Conservation (phyloP, 2,329 filamentous ascomycete species). For the Microcyclospora pomicola region DNA sequence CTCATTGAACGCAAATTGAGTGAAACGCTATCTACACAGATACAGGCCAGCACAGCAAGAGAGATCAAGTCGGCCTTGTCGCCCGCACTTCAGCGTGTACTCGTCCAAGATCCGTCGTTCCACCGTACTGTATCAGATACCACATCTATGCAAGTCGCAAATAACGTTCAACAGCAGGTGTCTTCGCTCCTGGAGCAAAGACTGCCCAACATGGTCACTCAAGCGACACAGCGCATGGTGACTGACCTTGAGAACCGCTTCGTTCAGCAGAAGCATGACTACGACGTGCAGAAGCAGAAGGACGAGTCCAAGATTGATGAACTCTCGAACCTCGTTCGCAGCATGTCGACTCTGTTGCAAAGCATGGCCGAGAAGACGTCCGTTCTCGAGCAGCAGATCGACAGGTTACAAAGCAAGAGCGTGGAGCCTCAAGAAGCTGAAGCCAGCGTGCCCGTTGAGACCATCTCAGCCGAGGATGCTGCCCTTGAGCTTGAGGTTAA, state of each 20-base stretch:
- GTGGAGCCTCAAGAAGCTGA: slow-evolving; percentile 24
- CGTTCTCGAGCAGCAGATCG: slow-evolving; percentile 48
- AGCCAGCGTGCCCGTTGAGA: slow-evolving; percentile 1
- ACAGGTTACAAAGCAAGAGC: too few relatives aligned
- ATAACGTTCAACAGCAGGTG: slow-evolving; percentile 58
- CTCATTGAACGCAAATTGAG: slow-evolving; percentile 60
- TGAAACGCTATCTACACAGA: slow-evolving; percentile 50
- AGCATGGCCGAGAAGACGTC: slow-evolving; percentile 55
- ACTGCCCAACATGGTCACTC: slow-evolving; percentile 17
- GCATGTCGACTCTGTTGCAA: slow-evolving; percentile 54
- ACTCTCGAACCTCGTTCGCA: slow-evolving; percentile 52
- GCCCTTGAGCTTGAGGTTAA: slow-evolving; percentile 42
- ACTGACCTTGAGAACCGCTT: slow-evolving; percentile 53
- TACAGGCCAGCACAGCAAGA: slow-evolving; percentile 53
- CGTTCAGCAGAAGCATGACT: slow-evolving; percentile 36
- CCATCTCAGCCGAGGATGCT: slow-evolving; percentile 13
- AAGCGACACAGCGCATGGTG: slow-evolving; percentile 52
- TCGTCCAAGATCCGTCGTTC: slow-evolving; percentile 57
- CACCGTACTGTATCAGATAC: slow-evolving; percentile 59
- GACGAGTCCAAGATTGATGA: slow-evolving; percentile 57
- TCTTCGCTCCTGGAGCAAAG: slow-evolving; percentile 41
- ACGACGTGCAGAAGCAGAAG: slow-evolving; percentile 37
- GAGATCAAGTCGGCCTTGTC: slow-evolving; percentile 63
- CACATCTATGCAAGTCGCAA: slow-evolving; percentile 51
- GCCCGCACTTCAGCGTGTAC: slow-evolving; percentile 47